These are phyloP conservation scores for Kwoniella bestiolae DNA, from an alignment of 768 basidiomycete genomes.

Conservation along the genomic window DNA sequence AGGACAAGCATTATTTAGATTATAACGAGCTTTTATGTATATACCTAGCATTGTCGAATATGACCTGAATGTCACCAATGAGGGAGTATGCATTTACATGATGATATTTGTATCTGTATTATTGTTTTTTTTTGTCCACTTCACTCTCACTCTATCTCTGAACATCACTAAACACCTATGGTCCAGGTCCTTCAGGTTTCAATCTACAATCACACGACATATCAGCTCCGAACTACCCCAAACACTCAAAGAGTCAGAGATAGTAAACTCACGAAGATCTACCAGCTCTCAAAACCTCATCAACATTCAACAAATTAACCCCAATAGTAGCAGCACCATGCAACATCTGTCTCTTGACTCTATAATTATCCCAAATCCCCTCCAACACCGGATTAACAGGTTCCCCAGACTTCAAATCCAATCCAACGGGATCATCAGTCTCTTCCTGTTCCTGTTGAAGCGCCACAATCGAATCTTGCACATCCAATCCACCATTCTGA, in stretches of 20 bases:
- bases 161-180: constrained; percentile 4
- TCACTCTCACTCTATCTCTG: background rate
- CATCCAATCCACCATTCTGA: constrained; percentile 93
- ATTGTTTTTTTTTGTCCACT: background rate
- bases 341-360: constrained; percentile 98
- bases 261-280: constrained; percentile 55
- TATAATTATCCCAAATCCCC: constrained; percentile 98
- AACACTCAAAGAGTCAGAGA: background rate
- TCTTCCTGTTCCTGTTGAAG: constrained; percentile 86
- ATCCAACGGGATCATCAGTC: constrained; percentile 86
- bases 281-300: constrained; percentile 75
- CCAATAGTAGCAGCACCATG: constrained; percentile 87
- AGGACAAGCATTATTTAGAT: no score
- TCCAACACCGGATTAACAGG: constrained; percentile 94
- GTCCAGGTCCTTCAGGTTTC: constrained; percentile 27
- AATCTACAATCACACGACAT: background rate
- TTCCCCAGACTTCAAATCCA: constrained; percentile 91
- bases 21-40: no score
- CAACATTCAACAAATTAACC: constrained; percentile 89
- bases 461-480: constrained; percentile 90
- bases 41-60: background rate
- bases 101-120: background rate
- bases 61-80: background rate
- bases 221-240: background rate
- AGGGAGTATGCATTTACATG: constrained; percentile 5